phyloP scores from a whole-genome alignment of 2,329 filamentous ascomycete genomes.

The Leptosphaerulina australis region DNA sequence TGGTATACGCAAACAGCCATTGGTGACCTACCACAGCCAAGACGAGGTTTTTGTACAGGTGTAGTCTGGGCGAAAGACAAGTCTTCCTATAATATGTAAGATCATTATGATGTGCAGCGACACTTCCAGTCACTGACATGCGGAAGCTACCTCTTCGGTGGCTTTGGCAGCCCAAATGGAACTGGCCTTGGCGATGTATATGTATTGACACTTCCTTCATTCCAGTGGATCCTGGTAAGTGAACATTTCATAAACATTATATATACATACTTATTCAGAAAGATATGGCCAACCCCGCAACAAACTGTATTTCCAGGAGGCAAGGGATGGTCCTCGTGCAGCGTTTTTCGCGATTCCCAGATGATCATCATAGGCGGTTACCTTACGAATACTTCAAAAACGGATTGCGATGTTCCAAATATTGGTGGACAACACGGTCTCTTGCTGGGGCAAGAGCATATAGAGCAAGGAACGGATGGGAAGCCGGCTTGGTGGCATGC shows the following conservation, averaged over 20 bases:
- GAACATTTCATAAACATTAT: not conserved
- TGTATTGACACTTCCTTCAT: constrained; percentile 64
- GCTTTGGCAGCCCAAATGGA: constrained; percentile 55
- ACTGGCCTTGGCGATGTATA: constrained; percentile 66
- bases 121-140: not conserved
- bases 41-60: constrained; percentile 65
- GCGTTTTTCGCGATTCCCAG: constrained; percentile 60
- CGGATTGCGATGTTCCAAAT: constrained; percentile 56
- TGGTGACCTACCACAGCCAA: constrained; percentile 58
- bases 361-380: constrained; percentile 66
- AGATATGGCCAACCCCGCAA: constrained; percentile 38
- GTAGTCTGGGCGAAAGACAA: constrained; percentile 62
- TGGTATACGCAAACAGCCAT: constrained; percentile 64
- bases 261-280: constrained; percentile 29
- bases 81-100: constrained; percentile 68
- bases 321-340: constrained; percentile 58
- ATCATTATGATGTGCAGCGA: not conserved
- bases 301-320: constrained; percentile 42
- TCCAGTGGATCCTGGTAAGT: constrained; percentile 61
- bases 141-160: constrained; percentile 64
- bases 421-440: constrained; percentile 61
- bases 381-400: constrained; percentile 51
- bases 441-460: constrained; percentile 55
- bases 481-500: constrained; percentile 33
- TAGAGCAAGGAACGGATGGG: not conserved